Evolutionary conservation across 805 yeast species (phyloP).

Genomic region (Myxozyma neotropica): DNA sequence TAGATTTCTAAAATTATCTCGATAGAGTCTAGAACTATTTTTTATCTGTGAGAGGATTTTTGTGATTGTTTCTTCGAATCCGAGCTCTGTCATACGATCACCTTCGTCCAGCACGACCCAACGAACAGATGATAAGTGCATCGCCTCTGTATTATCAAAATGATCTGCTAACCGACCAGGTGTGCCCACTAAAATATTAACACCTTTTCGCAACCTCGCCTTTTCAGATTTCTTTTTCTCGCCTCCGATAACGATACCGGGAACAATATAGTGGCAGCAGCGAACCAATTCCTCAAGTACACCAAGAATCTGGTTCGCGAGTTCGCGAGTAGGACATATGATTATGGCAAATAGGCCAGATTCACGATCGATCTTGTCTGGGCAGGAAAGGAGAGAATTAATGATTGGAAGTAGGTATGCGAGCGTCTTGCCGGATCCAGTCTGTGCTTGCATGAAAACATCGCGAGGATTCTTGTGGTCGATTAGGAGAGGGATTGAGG

Average conservation of each 20-base stretch:
- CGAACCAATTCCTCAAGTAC: slow-evolving; percentile 69
- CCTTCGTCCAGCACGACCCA: slow-evolving; percentile 97
- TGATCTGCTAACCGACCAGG: slow-evolving; percentile 97
- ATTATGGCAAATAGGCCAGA: slow-evolving; percentile 89
- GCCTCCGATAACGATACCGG: slow-evolving; percentile 97
- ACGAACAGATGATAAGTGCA: slow-evolving; percentile 72
- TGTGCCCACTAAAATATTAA: slow-evolving; percentile 92
- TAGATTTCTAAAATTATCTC: slow-evolving; percentile 48
- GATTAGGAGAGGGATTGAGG: slow-evolving; percentile 68
- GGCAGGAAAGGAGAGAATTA: slow-evolving; percentile 64
- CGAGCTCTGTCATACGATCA: slow-evolving; percentile 91
- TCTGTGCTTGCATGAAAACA: slow-evolving; percentile 90
- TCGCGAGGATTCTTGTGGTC: slow-evolving; percentile 52
- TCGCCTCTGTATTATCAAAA: slow-evolving; percentile 79
- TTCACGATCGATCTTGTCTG: slow-evolving; percentile 52
- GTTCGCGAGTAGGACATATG: slow-evolving; percentile 91
- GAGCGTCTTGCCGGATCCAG: slow-evolving; percentile 97
- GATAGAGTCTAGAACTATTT: slow-evolving; percentile 47
- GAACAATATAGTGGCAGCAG: slow-evolving; percentile 85
- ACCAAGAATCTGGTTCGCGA: slow-evolving; percentile 84
- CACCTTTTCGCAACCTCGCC: slow-evolving; percentile 94
- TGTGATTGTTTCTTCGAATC: slow-evolving; percentile 90
- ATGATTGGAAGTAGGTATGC: slow-evolving; percentile 85
- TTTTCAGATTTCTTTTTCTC: slow-evolving; percentile 97
- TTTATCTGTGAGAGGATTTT: slow-evolving; percentile 68